These are phyloP conservation scores for Aspergillus caelatus DNA, from an alignment of 2,329 filamentous ascomycete genomes.

Conservation along the genomic window DNA sequence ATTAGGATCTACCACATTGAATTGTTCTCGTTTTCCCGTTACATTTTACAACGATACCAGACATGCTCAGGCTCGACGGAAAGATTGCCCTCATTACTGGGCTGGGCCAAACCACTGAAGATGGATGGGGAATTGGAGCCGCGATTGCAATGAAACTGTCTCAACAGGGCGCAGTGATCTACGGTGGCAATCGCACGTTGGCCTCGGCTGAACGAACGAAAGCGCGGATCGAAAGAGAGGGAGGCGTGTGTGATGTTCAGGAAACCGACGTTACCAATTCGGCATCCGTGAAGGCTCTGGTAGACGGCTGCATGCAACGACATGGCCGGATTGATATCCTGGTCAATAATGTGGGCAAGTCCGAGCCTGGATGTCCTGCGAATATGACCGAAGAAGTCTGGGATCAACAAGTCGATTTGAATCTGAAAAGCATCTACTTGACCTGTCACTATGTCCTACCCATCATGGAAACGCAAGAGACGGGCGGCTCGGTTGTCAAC, in stretches of 20 bases:
- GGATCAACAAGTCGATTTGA: constrained; percentile 58
- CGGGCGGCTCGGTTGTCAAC: constrained; percentile 50
- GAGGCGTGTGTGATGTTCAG: constrained; percentile 45
- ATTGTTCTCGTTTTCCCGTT: too few relatives aligned
- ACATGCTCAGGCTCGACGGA: constrained; percentile 23
- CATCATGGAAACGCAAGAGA: constrained; percentile 27
- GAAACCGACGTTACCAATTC: constrained; percentile 57
- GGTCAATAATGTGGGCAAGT: constrained; percentile 63
- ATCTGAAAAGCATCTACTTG: constrained; percentile 60
- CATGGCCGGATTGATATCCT: constrained; percentile 63
- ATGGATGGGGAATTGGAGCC: constrained; percentile 55
- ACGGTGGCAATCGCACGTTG: constrained; percentile 54
- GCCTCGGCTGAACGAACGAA: constrained; percentile 45
- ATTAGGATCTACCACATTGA: too few relatives aligned
- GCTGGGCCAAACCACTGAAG: constrained; percentile 41
- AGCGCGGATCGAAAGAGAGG: constrained; percentile 39
- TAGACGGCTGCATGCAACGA: constrained; percentile 55
- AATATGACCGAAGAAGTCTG: constrained; percentile 53
- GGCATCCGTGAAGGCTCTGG: constrained; percentile 53
- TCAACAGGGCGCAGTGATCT: constrained; percentile 52
- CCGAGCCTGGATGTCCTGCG: constrained; percentile 56
- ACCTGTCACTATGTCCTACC: constrained; percentile 47
- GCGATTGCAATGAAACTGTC: constrained; percentile 54
- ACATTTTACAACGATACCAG: neutral
- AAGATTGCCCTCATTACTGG: constrained; percentile 31